A percentile compares a stretch with the other conserved stretches of the same genome.
Conservation (phyloP, 2,329 filamentous ascomycete species). For the Venturiaceae sp. region DNA sequence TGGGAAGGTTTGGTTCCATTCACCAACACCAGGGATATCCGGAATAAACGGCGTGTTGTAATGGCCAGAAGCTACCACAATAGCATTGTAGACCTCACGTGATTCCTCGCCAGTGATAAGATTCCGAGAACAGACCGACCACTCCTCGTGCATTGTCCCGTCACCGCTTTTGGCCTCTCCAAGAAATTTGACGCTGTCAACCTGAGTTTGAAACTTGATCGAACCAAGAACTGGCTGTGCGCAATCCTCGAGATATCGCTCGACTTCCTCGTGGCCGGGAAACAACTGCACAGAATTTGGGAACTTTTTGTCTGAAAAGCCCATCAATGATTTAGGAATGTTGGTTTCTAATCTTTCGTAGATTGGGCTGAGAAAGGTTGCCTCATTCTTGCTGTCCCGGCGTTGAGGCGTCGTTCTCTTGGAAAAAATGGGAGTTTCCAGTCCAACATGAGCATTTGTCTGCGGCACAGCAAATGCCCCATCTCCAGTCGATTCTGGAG, state of each 20-base stretch:
- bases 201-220: slow-evolving; percentile 61
- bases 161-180: background rate
- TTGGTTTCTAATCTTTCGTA: slow-evolving; percentile 81
- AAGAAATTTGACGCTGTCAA: slow-evolving; percentile 44
- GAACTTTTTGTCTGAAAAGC: slow-evolving; percentile 63
- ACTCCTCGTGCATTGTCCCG: slow-evolving; percentile 26
- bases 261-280: slow-evolving; percentile 60
- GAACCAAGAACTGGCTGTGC: slow-evolving; percentile 56
- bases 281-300: slow-evolving; percentile 58
- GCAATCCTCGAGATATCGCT: slow-evolving; percentile 65
- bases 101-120: slow-evolving; percentile 33
- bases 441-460: slow-evolving; percentile 48
- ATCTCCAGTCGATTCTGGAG: slow-evolving; percentile 36
- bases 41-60: slow-evolving; percentile 38
- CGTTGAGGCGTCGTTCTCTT: background rate
- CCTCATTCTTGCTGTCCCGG: slow-evolving; percentile 19
- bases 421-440: slow-evolving; percentile 53
- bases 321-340: slow-evolving; percentile 74
- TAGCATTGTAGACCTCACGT: slow-evolving; percentile 44
- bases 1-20: slow-evolving; percentile 29
- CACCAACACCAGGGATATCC: slow-evolving; percentile 26
- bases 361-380: slow-evolving; percentile 70
- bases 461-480: slow-evolving; percentile 52
- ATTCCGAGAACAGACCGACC: slow-evolving; percentile 50
- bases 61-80: slow-evolving; percentile 38